Evolutionary conservation across 1,284 basidiomycete genomes (phyloP).

Genomic region (Pseudozyma hubeiensis): DNA sequence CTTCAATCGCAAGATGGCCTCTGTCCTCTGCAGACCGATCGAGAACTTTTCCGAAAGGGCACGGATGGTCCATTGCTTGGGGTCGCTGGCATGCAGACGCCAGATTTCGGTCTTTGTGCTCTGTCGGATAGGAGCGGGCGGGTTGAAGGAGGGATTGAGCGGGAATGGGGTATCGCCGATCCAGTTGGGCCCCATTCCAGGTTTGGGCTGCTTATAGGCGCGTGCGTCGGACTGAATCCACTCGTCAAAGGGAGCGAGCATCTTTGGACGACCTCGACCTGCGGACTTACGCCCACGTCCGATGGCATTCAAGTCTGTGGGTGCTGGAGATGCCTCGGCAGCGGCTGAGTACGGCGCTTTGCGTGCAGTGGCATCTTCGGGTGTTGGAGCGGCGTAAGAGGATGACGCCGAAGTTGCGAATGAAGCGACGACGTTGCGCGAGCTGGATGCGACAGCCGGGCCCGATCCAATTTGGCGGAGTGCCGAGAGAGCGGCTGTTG

Average conservation of each 20-base stretch:
- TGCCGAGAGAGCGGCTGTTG: conserved; percentile 19
- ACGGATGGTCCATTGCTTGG: conserved; percentile 58
- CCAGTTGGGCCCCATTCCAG: conserved; percentile 63
- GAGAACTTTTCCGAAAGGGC: conserved; percentile 61
- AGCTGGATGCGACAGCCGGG: conserved; percentile 41
- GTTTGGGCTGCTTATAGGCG: conserved; percentile 57
- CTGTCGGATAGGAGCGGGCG: conserved; percentile 60
- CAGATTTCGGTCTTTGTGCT: conserved; percentile 61
- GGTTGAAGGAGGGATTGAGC: conserved; percentile 65
- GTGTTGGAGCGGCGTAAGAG: conserved; percentile 21
- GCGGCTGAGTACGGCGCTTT: conserved; percentile 34
- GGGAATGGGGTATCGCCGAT: conserved; percentile 66
- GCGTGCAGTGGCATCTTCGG: conserved; percentile 36
- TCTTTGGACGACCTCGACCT: conserved; percentile 36
- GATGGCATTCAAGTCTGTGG: conserved; percentile 29
- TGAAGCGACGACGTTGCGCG: conserved; percentile 25
- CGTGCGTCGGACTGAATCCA: conserved; percentile 58
- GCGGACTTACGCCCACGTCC: conserved; percentile 44
- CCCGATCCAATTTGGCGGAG: conserved; percentile 32
- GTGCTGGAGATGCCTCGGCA: conserved; percentile 27
- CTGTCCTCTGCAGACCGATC: conserved; percentile 54
- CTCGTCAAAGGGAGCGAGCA: conserved; percentile 55
- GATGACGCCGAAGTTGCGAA: conserved; percentile 35
- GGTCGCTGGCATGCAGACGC: conserved; percentile 56
- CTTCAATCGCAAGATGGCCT: conserved; percentile 63